phyloP scores from a whole-genome alignment of 441 rosid genomes.

The Flueggea neowawraea region DNA sequence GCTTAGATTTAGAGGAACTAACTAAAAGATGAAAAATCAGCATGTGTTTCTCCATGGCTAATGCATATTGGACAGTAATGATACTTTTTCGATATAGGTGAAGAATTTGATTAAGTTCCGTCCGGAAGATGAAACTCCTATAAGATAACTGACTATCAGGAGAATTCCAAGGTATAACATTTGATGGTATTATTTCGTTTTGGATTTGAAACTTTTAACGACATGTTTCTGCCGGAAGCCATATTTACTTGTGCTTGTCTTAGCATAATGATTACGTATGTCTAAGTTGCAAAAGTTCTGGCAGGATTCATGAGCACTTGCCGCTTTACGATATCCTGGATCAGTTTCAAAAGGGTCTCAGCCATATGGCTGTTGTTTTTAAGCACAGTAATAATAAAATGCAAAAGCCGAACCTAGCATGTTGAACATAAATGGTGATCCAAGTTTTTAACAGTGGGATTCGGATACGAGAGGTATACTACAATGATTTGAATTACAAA shows the following conservation, averaged over 20 bases:
- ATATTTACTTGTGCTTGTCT: no score
- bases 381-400: constrained; percentile 29
- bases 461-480: constrained; percentile 22
- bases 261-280: no score
- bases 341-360: constrained; percentile 74
- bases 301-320: constrained; percentile 53
- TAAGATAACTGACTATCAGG: constrained; percentile 64
- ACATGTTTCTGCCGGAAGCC: no score
- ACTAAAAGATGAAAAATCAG: no score
- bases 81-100: constrained; percentile 32
- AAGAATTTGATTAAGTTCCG: constrained; percentile 62
- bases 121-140: constrained; percentile 59
- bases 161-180: constrained; percentile 60
- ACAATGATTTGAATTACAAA: not conserved
- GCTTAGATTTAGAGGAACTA: no score
- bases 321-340: constrained; percentile 85
- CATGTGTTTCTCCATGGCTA: not conserved
- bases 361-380: constrained; percentile 88
- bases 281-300: constrained; percentile 3
- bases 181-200: no score
- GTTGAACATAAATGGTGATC: no score
- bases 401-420: no score
- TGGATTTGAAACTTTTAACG: no score
- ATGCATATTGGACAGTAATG: no score
- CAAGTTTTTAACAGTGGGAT: constrained; percentile 9